Base-by-base conservation (phyloP, 345 rosid genomes). In the Populus nigra region DNA sequence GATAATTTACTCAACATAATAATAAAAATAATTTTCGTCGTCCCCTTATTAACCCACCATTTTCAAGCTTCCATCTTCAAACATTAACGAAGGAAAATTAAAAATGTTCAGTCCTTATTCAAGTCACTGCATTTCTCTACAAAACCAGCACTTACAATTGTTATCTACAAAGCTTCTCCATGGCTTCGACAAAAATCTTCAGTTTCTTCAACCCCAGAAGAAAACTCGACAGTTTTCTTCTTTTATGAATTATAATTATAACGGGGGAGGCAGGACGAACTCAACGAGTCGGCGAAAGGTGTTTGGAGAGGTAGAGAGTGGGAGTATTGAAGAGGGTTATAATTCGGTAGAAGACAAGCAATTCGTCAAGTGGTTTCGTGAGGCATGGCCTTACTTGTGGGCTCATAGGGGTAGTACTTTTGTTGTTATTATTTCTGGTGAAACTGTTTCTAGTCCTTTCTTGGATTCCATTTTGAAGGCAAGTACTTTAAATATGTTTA, bases 321-420 rank as follows among this genome's bases (percentile, higher is more conserved):
- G 53, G 23, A 74, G 69, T 1, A 15, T 17, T 18, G 81, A 71
- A 68, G 74, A 68, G 36, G 89, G 69, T 80, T 81, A 83, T 74
- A 84, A 74, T 67, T 74, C 88, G 1, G 87, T 81, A 7, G 94
- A 87, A 75, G 94, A 92, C 70, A 80, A 85, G 79, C 90, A 86
- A 78, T 96, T 93, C 83, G 98, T 92, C n/a, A 84, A 88, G 85
- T 92, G 98, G 98, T 96, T 96, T 69, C 92, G 94, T 36, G 99
- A 96, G 85, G 99, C 97, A 1, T 96, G 99, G 97, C 99, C 98
- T 17, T 96, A 93, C 86, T 82, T 96, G 13, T 90, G 93, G 92
- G 99, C 97, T 2, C 92, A 93, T 79, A 82, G 98, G 68, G 94
- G 94, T 11, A 82, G 90, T 36, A 90, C 94, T 36, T 94, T 91